These are phyloP conservation scores for Brassica juncea DNA, from an alignment of 345 rosid genomes.

Conservation along the genomic window DNA sequence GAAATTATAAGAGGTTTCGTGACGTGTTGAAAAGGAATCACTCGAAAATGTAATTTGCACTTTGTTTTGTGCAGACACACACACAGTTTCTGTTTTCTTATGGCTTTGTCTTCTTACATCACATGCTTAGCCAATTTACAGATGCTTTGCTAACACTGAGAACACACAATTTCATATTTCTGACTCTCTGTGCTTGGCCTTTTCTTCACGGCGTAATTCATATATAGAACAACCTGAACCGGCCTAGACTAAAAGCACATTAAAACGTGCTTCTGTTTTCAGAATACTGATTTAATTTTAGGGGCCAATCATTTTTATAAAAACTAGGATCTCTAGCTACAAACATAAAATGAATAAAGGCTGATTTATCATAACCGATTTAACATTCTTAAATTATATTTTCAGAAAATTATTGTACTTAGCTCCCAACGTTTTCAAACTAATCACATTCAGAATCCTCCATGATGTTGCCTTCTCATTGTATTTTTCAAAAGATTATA, in stretches of 20 bases:
- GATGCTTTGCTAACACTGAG: neutral
- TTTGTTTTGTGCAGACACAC: conserved; percentile 16
- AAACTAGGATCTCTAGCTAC: neutral
- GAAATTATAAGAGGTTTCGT: conserved; percentile 1
- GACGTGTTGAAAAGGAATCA: conserved; percentile 4
- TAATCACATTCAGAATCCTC: neutral
- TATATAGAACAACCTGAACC: neutral
- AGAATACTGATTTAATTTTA: neutral
- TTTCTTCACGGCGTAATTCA: neutral
- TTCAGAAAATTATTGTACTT: neutral
- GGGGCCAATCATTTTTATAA: neutral
- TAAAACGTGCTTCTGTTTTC: neutral
- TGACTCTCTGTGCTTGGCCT: neutral
- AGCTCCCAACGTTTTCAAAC: neutral
- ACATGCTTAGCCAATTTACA: conserved; percentile 15
- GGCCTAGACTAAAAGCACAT: neutral
- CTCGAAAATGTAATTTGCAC: conserved; percentile 32
- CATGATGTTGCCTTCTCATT: neutral
- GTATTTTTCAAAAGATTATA: neutral
- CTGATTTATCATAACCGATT: neutral
- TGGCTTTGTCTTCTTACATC: conserved; percentile 26
- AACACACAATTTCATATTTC: conserved; percentile 1
- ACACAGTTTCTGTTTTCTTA: conserved; percentile 32
- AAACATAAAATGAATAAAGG: neutral
- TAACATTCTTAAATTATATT: too few species aligned